Evolutionary conservation across 1,284 basidiomycete species (phyloP).

Genomic region (Caloboletus inedulis): DNA sequence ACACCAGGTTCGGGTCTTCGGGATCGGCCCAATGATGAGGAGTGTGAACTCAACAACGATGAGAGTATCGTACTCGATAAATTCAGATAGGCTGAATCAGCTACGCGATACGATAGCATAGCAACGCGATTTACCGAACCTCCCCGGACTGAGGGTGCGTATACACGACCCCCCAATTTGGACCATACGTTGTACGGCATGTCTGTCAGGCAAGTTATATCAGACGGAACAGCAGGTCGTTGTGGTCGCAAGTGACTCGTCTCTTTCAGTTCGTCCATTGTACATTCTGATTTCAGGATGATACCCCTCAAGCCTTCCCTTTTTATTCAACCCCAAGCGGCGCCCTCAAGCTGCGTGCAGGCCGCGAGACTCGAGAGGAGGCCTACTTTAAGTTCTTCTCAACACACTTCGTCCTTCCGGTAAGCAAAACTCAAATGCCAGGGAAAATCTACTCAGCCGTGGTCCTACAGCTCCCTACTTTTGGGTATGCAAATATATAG

Average conservation of each 20-base stretch:
- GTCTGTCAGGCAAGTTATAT: slow-evolving; percentile 21
- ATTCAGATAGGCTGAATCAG: background rate
- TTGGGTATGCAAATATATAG: slow-evolving; percentile 61
- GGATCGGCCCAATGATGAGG: background rate
- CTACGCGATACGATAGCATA: slow-evolving; percentile 15
- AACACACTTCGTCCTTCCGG: slow-evolving; percentile 48
- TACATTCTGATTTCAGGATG: slow-evolving; percentile 18
- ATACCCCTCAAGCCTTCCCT: slow-evolving; percentile 24
- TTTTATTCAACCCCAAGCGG: slow-evolving; percentile 17
- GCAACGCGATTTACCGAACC: slow-evolving; percentile 6
- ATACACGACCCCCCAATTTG: slow-evolving; percentile 11
- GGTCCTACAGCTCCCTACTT: slow-evolving; percentile 47
- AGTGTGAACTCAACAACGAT: background rate
- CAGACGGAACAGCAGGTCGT: background rate
- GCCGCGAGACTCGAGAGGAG: slow-evolving; percentile 15
- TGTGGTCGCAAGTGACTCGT: background rate
- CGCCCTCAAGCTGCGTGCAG: slow-evolving; percentile 29
- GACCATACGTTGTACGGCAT: slow-evolving; percentile 24
- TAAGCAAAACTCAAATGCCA: slow-evolving; percentile 21
- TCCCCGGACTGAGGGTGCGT: background rate
- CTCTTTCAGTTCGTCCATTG: background rate
- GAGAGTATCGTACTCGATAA: background rate
- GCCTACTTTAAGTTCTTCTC: slow-evolving; percentile 17
- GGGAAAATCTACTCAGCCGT: background rate
- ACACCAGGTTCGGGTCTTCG: background rate